Percentiles rank a stretch among this genome's conserved stretches.
phyloP scores from a whole-genome alignment of 140 eudicot species.

The Flaveria floridana region DNA sequence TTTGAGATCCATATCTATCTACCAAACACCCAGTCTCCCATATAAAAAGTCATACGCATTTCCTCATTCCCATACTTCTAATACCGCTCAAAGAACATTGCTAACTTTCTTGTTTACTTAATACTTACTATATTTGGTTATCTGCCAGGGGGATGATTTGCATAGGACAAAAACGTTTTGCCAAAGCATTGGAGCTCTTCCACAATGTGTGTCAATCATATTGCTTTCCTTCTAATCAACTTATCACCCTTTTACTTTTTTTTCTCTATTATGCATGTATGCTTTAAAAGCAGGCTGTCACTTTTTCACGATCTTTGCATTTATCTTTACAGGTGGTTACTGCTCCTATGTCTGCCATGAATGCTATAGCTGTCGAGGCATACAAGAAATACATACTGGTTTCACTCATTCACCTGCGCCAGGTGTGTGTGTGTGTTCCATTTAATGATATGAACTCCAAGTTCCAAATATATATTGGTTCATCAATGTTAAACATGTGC shows the following conservation, averaged over 20 bases:
- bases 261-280: not conserved
- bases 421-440: constrained; percentile 51
- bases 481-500: not conserved
- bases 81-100: not conserved
- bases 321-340: constrained; percentile 73
- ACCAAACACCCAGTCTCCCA: not conserved
- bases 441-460: not conserved
- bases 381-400: constrained; percentile 90
- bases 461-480: not conserved
- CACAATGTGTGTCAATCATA: constrained; percentile 64
- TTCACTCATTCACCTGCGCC: constrained; percentile 93
- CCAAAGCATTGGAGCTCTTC: constrained; percentile 85
- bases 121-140: constrained; percentile 17
- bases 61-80: not conserved
- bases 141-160: constrained; percentile 79
- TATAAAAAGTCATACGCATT: not conserved
- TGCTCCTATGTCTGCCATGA: constrained; percentile 82
- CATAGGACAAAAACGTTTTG: constrained; percentile 79
- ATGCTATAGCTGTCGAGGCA: constrained; percentile 90
- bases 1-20: not conserved
- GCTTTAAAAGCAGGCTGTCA: not conserved
- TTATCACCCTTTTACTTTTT: constrained; percentile 1
- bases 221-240: constrained; percentile 13
- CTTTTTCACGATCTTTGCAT: constrained; percentile 4
- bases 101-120: constrained; percentile 19